Base-by-base conservation (phyloP, 257 asterid species). In the Gentiana straminea region DNA sequence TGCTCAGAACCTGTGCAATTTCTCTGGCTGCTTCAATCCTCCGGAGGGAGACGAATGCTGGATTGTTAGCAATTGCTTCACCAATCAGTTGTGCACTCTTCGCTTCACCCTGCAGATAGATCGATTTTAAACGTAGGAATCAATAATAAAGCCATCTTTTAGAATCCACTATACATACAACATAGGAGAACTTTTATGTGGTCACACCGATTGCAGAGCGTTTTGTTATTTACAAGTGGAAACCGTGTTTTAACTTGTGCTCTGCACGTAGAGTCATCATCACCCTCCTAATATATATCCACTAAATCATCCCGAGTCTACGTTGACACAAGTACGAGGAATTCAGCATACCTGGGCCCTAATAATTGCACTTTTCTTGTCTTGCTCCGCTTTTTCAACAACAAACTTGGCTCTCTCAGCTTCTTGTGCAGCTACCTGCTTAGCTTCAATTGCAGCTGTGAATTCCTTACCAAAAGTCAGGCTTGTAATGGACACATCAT, bases 371-470 rank as follows among this genome's bases (percentile, higher is more conserved):
- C 91, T 82, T 59, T 46, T 77, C 72, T 89, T 89, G 80, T 89
- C 95, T 76, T 85, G 95, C 79, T 89, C 97, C 7, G 97, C 95
- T 68, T 85, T 89, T 49, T 89, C 97, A 51, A 89, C 97, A 8
- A 89, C 92, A 13, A 86, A 89, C 69, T 89, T 89, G 37, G 97
- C 97, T 69, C 97, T 83, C 74, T 89, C 97, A 24, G 95, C 95
- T 69, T 89, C 95, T 72, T 86, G 95, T 32, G 97, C 97, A 62
- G 95, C 95, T 33, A 89, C 92, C 68, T 86, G 97, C 57, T 89
- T 89, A 67, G 97, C 97, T 86, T 89, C 97, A 64, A 89, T 86
- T 62, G 97, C 95, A 65, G 94, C 94, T 7, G 95, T 83, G 70
- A 86, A 89, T 68, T 89, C 97, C 71, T 34, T 83, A 35, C 97